A percentile compares a stretch with the other conserved stretches of the same genome.
phyloP scores from a whole-genome alignment of 305 asterid genomes.

The Fraxinus dipetala region DNA sequence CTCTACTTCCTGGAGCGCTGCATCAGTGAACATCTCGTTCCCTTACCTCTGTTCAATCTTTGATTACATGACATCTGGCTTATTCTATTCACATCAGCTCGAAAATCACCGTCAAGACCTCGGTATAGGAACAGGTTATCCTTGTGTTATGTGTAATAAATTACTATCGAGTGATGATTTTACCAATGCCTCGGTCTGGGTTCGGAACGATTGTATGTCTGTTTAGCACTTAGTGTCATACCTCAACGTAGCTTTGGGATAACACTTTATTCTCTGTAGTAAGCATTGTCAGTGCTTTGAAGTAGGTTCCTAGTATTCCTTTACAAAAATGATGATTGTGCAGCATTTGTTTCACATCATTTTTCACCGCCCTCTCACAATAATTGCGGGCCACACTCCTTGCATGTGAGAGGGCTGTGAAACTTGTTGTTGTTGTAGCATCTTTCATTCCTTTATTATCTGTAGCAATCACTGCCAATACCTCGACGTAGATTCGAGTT shows the following conservation, averaged over 20 bases:
- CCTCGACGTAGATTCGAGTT: too few species aligned
- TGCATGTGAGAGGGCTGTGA: too few species aligned
- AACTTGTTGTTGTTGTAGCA: too few species aligned
- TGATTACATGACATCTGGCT: too few species aligned
- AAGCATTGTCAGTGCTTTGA: not conserved
- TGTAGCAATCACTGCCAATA: too few species aligned
- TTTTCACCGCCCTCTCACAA: too few species aligned
- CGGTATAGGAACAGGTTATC: not conserved
- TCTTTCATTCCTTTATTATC: too few species aligned
- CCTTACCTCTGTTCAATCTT: not conserved
- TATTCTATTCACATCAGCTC: too few species aligned
- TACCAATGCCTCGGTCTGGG: not conserved
- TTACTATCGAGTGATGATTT: not conserved
- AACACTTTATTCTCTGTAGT: not conserved
- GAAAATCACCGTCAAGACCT: not conserved
- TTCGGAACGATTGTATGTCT: not conserved
- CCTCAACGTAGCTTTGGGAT: not conserved
- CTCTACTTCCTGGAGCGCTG: not conserved
- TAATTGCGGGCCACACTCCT: too few species aligned
- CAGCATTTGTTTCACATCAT: too few species aligned
- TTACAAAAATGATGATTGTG: too few species aligned
- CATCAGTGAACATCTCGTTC: not conserved
- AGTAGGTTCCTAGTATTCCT: not conserved
- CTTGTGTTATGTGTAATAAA: not conserved
- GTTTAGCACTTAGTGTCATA: not conserved